phyloP scores from a whole-genome alignment of 306 rosid genomes.

The Carpinus viminea region DNA sequence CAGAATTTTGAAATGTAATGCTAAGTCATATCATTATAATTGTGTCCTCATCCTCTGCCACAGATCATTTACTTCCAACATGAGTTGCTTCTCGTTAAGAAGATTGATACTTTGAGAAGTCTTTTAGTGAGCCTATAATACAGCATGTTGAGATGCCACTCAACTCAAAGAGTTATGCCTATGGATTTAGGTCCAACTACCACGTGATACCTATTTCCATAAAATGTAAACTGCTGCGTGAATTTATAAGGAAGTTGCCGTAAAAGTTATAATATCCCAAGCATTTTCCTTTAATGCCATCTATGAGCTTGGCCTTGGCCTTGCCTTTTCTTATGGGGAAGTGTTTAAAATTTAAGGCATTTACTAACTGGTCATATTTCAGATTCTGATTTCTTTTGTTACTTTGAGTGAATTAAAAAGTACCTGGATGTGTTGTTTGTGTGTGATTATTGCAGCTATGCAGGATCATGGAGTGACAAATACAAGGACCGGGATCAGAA shows the following conservation, averaged over 20 bases:
- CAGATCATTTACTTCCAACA: not conserved
- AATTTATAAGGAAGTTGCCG: too few species aligned
- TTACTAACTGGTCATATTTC: not conserved
- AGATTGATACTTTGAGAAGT: too few species aligned
- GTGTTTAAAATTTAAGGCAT: not conserved
- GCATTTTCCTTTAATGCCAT: not conserved
- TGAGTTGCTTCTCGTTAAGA: not conserved
- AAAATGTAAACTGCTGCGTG: too few species aligned
- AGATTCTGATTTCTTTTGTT: not conserved
- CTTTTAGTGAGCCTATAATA: too few species aligned
- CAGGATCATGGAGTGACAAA: conserved; percentile 89
- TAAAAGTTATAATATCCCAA: too few species aligned
- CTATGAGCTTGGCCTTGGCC: not conserved
- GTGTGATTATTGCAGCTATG: conserved; percentile 56
- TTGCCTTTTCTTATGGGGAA: not conserved
- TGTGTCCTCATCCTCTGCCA: not conserved
- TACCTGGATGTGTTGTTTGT: conserved; percentile 8
- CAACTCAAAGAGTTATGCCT: too few species aligned
- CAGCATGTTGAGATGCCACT: too few species aligned
- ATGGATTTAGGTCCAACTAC: too few species aligned
- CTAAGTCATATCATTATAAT: not conserved
- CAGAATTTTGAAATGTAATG: not conserved
- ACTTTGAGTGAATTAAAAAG: not conserved
- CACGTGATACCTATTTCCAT: too few species aligned
- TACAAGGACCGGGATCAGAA: conserved; percentile 64